These are phyloP conservation scores for Corynespora cassiicola DNA, from an alignment of 2,329 filamentous ascomycete genomes.

Conservation along the genomic window DNA sequence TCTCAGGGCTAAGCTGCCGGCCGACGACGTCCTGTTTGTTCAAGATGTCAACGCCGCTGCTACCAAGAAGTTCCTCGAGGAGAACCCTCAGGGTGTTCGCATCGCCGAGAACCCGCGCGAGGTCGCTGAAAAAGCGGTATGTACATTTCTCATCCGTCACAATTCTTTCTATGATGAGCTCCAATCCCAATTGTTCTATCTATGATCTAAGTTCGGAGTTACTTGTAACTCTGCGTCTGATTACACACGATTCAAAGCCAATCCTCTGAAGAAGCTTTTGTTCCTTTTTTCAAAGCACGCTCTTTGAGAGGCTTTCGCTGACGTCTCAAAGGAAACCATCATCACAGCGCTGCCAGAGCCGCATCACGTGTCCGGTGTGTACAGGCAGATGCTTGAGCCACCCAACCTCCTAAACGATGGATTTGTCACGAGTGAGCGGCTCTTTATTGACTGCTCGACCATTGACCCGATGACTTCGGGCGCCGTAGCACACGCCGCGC, in stretches of 20 bases:
- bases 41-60: slow-evolving; percentile 69
- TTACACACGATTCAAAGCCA: slow-evolving; percentile 71
- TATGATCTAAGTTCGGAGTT: slow-evolving; percentile 78
- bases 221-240: slow-evolving; percentile 64
- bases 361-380: slow-evolving; percentile 84
- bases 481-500: slow-evolving; percentile 75
- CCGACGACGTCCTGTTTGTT: slow-evolving; percentile 67
- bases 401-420: slow-evolving; percentile 58
- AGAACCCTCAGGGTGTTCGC: slow-evolving; percentile 60
- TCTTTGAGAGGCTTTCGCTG: slow-evolving; percentile 15
- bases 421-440: slow-evolving; percentile 63
- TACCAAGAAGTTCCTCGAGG: slow-evolving; percentile 63
- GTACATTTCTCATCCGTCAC: slow-evolving; percentile 34
- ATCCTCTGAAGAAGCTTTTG: slow-evolving; percentile 67
- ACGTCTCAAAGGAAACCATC: slow-evolving; percentile 72
- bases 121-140: slow-evolving; percentile 71
- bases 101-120: slow-evolving; percentile 65
- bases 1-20: slow-evolving; percentile 69
- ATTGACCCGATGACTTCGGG: slow-evolving; percentile 90
- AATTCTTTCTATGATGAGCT: slow-evolving; percentile 56
- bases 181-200: slow-evolving; percentile 52
- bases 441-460: slow-evolving; percentile 96
- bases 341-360: slow-evolving; percentile 91
- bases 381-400: slow-evolving; percentile 73
- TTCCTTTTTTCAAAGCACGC: slow-evolving; percentile 6